Conservation (phyloP, 192 early-diverging fungal species). For the Entomortierella beljakovae region DNA sequence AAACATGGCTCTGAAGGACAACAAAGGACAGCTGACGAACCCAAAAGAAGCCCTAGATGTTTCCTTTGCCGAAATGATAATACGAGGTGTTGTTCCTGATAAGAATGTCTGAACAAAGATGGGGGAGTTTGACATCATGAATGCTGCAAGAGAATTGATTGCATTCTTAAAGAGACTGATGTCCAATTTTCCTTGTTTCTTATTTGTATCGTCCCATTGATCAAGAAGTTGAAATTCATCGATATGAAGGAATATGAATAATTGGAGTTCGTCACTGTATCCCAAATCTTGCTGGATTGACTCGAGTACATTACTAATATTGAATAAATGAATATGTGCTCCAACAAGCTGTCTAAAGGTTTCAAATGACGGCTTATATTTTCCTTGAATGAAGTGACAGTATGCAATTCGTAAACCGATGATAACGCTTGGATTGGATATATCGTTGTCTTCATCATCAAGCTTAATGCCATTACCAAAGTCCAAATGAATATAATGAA, state of each 20-base stretch:
- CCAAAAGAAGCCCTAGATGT: slow-evolving; percentile 6
- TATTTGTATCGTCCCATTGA: not conserved
- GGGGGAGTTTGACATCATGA: not conserved
- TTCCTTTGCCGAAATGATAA: slow-evolving; percentile 8
- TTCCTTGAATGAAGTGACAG: too few species aligned
- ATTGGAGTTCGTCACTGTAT: too few species aligned
- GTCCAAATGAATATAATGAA: too few species aligned
- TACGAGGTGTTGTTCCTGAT: not conserved
- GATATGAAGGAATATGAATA: not conserved
- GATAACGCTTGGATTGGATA: too few species aligned
- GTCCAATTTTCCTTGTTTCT: not conserved
- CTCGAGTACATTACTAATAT: too few species aligned
- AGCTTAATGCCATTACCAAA: too few species aligned
- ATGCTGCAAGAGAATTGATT: not conserved
- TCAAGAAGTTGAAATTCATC: not conserved
- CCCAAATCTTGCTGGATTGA: too few species aligned
- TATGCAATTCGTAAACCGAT: too few species aligned
- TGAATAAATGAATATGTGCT: too few species aligned
- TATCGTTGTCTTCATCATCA: too few species aligned
- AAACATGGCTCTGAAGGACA: slow-evolving; percentile 14
- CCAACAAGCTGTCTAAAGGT: too few species aligned
- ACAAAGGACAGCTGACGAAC: slow-evolving; percentile 10
- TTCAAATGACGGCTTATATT: too few species aligned
- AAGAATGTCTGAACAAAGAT: not conserved
- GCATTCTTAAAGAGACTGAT: not conserved